Percentiles rank a stretch among this genome's conserved stretches.
phyloP scores from a whole-genome alignment of 352 stramenopile species.

The Plasmopara viticola region DNA sequence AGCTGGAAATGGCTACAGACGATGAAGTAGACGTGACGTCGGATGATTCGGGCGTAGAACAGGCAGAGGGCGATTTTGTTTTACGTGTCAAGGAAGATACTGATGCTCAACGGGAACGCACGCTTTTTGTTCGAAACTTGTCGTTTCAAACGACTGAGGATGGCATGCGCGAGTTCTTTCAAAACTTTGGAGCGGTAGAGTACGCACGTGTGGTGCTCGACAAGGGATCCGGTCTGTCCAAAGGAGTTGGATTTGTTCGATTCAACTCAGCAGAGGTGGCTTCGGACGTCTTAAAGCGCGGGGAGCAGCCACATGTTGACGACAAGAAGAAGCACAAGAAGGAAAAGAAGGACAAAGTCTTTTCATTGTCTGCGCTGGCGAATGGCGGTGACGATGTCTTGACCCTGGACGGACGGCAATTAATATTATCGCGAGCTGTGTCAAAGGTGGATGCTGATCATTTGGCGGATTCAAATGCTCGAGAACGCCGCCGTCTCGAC shows the following conservation, averaged over 20 bases:
- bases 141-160: conserved; percentile 81
- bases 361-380: conserved; percentile 58
- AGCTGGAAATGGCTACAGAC: conserved; percentile 44
- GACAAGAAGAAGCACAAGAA: conserved; percentile 54
- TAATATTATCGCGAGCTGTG: conserved; percentile 67
- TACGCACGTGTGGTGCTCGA: conserved; percentile 80
- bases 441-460: conserved; percentile 64
- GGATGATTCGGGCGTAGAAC: conserved; percentile 27
- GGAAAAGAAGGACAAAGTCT: conserved; percentile 49
- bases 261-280: conserved; percentile 57
- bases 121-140: conserved; percentile 80
- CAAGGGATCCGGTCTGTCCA: conserved; percentile 70
- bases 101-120: conserved; percentile 72
- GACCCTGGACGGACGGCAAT: conserved; percentile 67
- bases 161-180: conserved; percentile 61
- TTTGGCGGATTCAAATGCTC: conserved; percentile 48
- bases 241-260: conserved; percentile 80
- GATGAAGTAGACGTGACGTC: conserved; percentile 29
- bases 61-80: conserved; percentile 18
- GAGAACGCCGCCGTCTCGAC: conserved; percentile 77
- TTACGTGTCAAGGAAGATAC: conserved; percentile 41
- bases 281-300: conserved; percentile 46
- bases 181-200: conserved; percentile 64
- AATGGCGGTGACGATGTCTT: conserved; percentile 56
- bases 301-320: conserved; percentile 33